phyloP scores from a whole-genome alignment of 305 asterid species.

The Fraxinus greggii region DNA sequence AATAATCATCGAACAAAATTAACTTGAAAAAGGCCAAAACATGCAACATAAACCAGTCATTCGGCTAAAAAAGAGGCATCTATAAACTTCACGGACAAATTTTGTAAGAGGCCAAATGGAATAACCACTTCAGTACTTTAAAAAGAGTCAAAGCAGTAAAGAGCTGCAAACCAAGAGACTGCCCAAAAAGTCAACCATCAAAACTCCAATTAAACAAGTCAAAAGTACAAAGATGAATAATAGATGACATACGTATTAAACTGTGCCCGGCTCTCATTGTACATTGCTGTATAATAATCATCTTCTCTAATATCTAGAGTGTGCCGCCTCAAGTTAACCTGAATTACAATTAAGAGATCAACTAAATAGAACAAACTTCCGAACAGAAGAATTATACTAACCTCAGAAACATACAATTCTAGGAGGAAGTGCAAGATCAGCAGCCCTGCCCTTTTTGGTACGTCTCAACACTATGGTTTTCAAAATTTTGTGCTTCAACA shows the following conservation, averaged over 20 bases:
- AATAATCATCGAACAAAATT: background rate
- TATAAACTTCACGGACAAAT: background rate
- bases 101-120: background rate
- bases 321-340: conserved; percentile 79
- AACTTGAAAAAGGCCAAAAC: background rate
- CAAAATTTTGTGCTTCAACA: conserved; percentile 71
- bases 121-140: background rate
- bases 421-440: conserved; percentile 90
- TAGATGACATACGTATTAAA: conserved; percentile 66
- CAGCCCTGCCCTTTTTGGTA: conserved; percentile 92
- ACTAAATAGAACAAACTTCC: conserved; percentile 1
- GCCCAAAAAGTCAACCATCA: background rate
- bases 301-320: conserved; percentile 74
- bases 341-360: conserved; percentile 24
- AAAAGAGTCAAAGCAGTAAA: background rate
- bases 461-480: conserved; percentile 76
- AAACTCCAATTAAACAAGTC: background rate
- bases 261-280: conserved; percentile 84
- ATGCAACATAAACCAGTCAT: background rate
- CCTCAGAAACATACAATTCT: conserved; percentile 57
- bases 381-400: conserved; percentile 8
- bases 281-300: conserved; percentile 71
- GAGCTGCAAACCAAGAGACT: background rate
- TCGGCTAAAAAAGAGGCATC: background rate
- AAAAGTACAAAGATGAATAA: conserved; percentile 13